Evolutionary conservation across 768 basidiomycete species (phyloP).

Genomic region (Kwoniella newhampshirensis): DNA sequence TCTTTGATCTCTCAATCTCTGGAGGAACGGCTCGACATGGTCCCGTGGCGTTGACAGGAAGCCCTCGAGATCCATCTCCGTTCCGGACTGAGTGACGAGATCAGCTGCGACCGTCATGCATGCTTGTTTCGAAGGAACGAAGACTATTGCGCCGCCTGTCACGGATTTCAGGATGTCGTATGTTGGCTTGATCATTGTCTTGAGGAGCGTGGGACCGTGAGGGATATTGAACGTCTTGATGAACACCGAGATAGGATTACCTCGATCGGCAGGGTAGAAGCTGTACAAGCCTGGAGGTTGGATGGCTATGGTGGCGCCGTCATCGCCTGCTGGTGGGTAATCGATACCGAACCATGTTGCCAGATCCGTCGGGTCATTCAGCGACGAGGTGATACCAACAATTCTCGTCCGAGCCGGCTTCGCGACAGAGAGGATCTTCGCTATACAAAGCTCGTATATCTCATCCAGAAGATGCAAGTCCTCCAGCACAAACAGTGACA

Average conservation of each 20-base stretch:
- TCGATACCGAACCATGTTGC: conserved; percentile 80
- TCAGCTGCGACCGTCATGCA: conserved; percentile 73
- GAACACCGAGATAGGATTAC: conserved; percentile 69
- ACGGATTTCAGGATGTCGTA: conserved; percentile 66
- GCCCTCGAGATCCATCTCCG: conserved; percentile 62
- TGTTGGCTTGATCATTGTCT: conserved; percentile 86
- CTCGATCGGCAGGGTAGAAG: conserved; percentile 79
- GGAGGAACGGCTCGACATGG: conserved; percentile 63
- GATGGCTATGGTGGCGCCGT: neutral
- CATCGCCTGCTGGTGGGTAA: conserved; percentile 50
- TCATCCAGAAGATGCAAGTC: conserved; percentile 79
- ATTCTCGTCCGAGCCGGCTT: conserved; percentile 67
- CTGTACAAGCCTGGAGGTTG: conserved; percentile 56
- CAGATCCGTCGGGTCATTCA: conserved; percentile 76
- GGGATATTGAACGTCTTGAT: conserved; percentile 80
- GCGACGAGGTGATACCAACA: conserved; percentile 73
- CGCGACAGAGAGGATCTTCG: conserved; percentile 67
- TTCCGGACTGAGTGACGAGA: conserved; percentile 80
- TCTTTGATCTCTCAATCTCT: conserved; percentile 63
- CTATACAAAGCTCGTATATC: conserved; percentile 77
- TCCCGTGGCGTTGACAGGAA: conserved; percentile 56
- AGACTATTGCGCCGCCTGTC: conserved; percentile 63
- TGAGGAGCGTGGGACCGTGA: conserved; percentile 81
- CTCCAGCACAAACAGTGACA: conserved; percentile 75
- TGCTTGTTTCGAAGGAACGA: conserved; percentile 81